These are phyloP conservation scores for Geotrichum phurueaensis DNA, from an alignment of 1,139 yeast genomes.

Conservation along the genomic window DNA sequence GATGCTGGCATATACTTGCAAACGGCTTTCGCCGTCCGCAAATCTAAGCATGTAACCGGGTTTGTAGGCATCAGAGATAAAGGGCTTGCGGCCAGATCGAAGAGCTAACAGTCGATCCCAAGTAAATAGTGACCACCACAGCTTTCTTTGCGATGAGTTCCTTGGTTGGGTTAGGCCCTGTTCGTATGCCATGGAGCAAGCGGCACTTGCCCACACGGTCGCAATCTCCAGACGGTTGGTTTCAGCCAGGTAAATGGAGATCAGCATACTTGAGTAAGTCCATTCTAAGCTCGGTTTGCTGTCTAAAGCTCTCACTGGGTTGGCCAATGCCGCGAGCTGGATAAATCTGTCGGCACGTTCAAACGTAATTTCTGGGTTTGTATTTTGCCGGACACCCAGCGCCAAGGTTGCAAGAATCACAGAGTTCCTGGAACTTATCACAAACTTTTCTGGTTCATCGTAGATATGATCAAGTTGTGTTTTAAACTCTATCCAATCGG, in stretches of 20 bases:
- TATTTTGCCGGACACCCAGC: conserved; percentile 24
- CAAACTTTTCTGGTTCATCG: conserved; percentile 12
- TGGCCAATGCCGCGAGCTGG: neutral
- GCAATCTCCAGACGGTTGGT: conserved; percentile 16
- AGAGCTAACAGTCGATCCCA: conserved; percentile 21
- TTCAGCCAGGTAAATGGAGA: conserved; percentile 21
- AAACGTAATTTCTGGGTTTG: conserved; percentile 4
- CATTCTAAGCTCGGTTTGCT: neutral
- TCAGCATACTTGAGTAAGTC: conserved; percentile 15
- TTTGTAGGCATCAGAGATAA: conserved; percentile 6
- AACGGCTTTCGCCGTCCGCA: neutral
- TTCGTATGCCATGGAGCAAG: conserved; percentile 19
- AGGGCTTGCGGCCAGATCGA: conserved; percentile 14
- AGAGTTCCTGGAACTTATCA: conserved; percentile 22
- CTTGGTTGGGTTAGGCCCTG: conserved; percentile 15
- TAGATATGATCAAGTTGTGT: conserved; percentile 19
- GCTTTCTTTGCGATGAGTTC: conserved; percentile 8
- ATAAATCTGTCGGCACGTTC: neutral
- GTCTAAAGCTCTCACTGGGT: neutral
- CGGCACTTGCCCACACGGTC: conserved; percentile 21
- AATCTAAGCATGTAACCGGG: conserved; percentile 1
- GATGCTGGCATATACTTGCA: neutral
- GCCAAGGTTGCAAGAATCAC: conserved; percentile 26
- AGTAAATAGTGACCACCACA: conserved; percentile 22
- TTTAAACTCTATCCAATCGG: conserved; percentile 25